Evolutionary conservation across 768 basidiomycete genomes (phyloP).

Genomic region (Tremella mesenterica): DNA sequence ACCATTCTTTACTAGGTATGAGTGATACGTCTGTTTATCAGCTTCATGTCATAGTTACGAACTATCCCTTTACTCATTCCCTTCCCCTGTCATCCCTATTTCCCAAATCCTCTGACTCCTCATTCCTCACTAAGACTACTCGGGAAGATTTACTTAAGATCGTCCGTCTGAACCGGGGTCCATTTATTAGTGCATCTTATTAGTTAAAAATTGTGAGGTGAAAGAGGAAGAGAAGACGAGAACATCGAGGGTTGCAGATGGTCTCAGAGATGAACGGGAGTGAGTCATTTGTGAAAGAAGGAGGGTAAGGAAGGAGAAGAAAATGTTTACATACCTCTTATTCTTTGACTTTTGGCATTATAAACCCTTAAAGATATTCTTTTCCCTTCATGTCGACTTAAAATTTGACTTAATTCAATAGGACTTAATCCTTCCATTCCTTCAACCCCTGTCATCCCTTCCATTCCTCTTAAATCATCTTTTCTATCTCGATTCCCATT

Average conservation of each 20-base stretch:
- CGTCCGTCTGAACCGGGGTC: too few species aligned
- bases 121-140: background rate
- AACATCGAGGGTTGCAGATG: too few species aligned
- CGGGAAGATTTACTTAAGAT: too few species aligned
- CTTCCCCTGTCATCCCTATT: background rate
- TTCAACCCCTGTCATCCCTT: too few species aligned
- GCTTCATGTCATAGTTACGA: background rate
- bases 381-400: slow-evolving; percentile 39
- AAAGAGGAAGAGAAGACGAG: too few species aligned
- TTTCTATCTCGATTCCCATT: too few species aligned
- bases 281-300: background rate
- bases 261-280: too few species aligned
- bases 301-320: background rate
- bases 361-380: slow-evolving; percentile 36
- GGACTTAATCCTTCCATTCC: slow-evolving; percentile 12
- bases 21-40: slow-evolving; percentile 63
- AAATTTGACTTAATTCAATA: slow-evolving; percentile 26
- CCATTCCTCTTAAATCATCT: too few species aligned
- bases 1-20: slow-evolving; percentile 75
- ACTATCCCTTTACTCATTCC: too few species aligned
- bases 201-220: too few species aligned
- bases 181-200: too few species aligned
- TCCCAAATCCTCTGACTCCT: background rate
- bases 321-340: slow-evolving; percentile 25
- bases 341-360: slow-evolving; percentile 40